Conservation (phyloP, 2,329 filamentous ascomycete genomes). For the Apiospora hydei region DNA sequence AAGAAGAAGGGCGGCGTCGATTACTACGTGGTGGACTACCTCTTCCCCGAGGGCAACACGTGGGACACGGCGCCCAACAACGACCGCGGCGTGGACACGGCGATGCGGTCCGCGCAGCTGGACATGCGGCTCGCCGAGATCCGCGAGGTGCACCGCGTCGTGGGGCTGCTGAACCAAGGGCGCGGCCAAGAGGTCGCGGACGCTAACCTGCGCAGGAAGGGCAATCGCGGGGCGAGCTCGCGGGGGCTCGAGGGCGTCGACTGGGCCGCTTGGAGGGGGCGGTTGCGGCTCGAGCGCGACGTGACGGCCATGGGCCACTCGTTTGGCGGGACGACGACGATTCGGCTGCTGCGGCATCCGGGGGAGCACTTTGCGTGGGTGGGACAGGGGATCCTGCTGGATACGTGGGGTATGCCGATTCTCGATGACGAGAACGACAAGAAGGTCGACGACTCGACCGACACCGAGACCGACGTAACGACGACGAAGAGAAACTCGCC, state of each 20-base stretch:
- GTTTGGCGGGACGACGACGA: conserved; percentile 6
- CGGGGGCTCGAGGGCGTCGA: not conserved
- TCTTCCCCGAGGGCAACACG: conserved; percentile 14
- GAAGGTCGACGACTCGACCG: not conserved
- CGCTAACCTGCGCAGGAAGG: not conserved
- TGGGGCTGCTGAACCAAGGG: not conserved
- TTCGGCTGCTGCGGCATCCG: not conserved
- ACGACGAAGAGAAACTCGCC: too few species aligned
- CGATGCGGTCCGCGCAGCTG: conserved; percentile 2
- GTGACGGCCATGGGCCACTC: conserved; percentile 14
- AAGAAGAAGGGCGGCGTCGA: not conserved
- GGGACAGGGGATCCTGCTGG: not conserved
- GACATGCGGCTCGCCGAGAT: conserved; percentile 7
- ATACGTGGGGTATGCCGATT: conserved; percentile 2
- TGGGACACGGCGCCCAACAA: conserved; percentile 14
- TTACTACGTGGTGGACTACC: conserved; percentile 5
- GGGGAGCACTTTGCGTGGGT: not conserved
- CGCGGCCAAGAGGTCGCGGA: not conserved
- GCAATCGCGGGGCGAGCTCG: not conserved
- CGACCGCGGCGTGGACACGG: conserved; percentile 5
- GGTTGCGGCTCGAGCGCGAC: not conserved
- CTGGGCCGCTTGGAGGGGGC: not conserved
- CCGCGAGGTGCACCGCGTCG: not conserved
- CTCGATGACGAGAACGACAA: not conserved
- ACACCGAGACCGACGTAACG: not conserved